A percentile compares a stretch with the other conserved stretches of the same genome.
These are phyloP conservation scores for Physcomitrium patens DNA, from an alignment of 225 moss, liverwort and hornwort genomes.

Conservation along the genomic window DNA sequence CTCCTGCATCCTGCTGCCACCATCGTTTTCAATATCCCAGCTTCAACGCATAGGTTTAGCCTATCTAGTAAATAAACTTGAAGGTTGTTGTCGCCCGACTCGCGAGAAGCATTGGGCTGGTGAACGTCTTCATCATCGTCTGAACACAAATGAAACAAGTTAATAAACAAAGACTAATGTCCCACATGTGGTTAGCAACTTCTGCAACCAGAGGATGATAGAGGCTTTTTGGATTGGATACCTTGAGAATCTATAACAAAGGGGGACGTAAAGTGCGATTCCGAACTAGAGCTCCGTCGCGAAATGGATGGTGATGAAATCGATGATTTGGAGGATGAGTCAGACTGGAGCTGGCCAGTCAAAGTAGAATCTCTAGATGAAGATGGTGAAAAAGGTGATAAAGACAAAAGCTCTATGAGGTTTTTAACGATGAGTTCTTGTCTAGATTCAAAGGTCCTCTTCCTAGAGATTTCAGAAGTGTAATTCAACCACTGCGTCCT, in stretches of 20 bases:
- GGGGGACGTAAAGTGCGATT: conserved; percentile 49
- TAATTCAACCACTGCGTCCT: conserved; percentile 48
- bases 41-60: too few relatives aligned
- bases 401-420: too few relatives aligned
- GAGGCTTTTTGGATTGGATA: not conserved
- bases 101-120: conserved; percentile 32
- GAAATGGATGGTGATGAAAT: conserved; percentile 51
- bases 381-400: not conserved
- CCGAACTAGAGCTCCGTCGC: conserved; percentile 45
- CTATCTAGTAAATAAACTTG: not conserved
- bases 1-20: conserved; percentile 76
- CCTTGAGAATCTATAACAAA: conserved; percentile 82
- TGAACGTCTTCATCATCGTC: conserved; percentile 45
- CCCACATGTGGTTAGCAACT: too few relatives aligned
- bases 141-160: not conserved
- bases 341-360: conserved; percentile 3
- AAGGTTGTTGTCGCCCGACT: conserved; percentile 18
- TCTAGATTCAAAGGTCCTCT: not conserved
- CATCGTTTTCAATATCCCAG: conserved; percentile 36
- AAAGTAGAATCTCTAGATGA: conserved; percentile 33
- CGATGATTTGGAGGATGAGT: conserved; percentile 32
- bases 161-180: too few relatives aligned
- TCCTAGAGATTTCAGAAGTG: not conserved
- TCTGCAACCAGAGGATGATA: not conserved
- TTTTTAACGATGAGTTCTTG: too few relatives aligned